Evolutionary conservation across 2,329 filamentous ascomycete genomes (phyloP).

Genomic region (Penicillium hordei): DNA sequence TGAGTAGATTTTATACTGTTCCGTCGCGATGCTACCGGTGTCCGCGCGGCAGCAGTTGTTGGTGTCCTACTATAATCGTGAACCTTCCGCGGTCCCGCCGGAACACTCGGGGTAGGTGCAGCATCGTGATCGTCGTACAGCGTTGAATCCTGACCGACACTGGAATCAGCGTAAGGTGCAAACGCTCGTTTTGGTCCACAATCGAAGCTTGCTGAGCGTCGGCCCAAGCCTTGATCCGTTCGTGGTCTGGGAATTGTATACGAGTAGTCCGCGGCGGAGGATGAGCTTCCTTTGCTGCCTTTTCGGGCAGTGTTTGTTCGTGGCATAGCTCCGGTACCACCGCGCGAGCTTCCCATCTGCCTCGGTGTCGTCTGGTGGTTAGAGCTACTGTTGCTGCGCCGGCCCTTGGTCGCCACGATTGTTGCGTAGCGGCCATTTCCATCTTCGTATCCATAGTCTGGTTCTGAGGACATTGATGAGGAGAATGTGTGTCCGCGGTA

Average conservation of each 20-base stretch:
- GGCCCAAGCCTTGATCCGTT: conserved; percentile 33
- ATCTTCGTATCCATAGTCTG: conserved; percentile 46
- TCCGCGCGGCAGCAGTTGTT: conserved; percentile 28
- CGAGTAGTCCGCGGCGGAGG: conserved; percentile 73
- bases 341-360: conserved; percentile 63
- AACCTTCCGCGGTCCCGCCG: conserved; percentile 68
- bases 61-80: conserved; percentile 33
- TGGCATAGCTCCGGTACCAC: conserved; percentile 27
- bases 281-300: conserved; percentile 72
- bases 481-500: conserved; percentile 60
- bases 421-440: conserved; percentile 42
- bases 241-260: conserved; percentile 44
- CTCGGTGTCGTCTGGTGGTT: conserved; percentile 63
- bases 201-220: conserved; percentile 49
- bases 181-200: conserved; percentile 40
- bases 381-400: conserved; percentile 78
- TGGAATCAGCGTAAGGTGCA: conserved; percentile 23
- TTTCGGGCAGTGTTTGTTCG: conserved; percentile 49
- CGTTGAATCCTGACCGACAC: conserved; percentile 24
- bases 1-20: conserved; percentile 47
- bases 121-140: conserved; percentile 65
- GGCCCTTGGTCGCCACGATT: conserved; percentile 47
- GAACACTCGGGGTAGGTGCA: conserved; percentile 81
- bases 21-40: conserved; percentile 39
- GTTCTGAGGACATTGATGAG: conserved; percentile 60